Base-by-base conservation (phyloP, 257 asterid genomes). In the Solanum medicagineum region DNA sequence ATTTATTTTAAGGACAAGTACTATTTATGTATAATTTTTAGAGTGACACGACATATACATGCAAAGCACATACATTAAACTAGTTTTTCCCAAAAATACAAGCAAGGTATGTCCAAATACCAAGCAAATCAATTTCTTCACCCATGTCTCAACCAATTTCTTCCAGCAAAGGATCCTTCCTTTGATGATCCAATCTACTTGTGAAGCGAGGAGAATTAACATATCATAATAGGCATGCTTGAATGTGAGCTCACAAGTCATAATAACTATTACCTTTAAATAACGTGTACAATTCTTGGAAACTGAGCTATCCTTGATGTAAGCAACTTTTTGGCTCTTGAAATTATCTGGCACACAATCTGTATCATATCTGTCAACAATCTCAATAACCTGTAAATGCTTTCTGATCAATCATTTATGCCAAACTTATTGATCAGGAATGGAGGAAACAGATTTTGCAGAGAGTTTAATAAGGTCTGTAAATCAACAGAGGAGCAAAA, bases 301-400 rank as follows among this genome's bases (percentile, higher is more conserved):
- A 84, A 92, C 89, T n/a, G 89, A 91, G 65, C 77, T 88, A 81
- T 93, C 92, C 86, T 66, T 84, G 83, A 94, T 91, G 87, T 94
- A 93, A 73, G 91, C 90, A 90, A 90, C 87, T 87, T 93, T 93
- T 86, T 90, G 89, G 87, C 90, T 83, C 88, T 89, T 91, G 84
- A 88, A 87, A 70, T 84, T 79, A 82, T 85, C 89, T 7, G 97
- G 97, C 83, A 94, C 89, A 62, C 98, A 93, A 85, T 93, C 98
- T 86, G 63, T 85, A 85, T 93, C 98, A 83, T 94, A 93, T 85
- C 95, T 89, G 81, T 92, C 91, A 68, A 93, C 93, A 87, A 94
- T 87, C 89, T 93, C 94, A 82, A 93, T 90, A 87, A 94, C 97
- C 98, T 94, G 73, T 86, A 87, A 36, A 85, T 26, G 68, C 85